Base-by-base conservation (phyloP, 805 yeast genomes). In the Schwanniomyces sp. region DNA sequence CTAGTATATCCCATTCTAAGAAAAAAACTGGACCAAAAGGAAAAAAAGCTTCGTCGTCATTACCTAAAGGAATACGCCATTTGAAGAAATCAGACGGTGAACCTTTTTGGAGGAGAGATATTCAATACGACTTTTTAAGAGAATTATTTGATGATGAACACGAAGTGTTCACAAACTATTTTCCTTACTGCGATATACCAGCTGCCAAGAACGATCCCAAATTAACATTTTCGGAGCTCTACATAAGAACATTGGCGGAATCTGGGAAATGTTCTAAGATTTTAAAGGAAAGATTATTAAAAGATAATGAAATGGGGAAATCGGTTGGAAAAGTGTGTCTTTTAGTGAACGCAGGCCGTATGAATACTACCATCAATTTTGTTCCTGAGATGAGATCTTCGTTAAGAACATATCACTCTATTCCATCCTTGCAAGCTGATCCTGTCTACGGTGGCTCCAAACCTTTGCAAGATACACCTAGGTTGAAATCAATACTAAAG, bases 331-430 rank as follows among this genome's bases (percentile, higher is more conserved):
- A 89, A 76, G 85, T 90, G 18, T 90, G 96, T 53, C 67, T 92
- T 34, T 73, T 92, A 50, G 97, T 92, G 14, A 92, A 92, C 61
- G 82, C 91, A 46, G 98, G 98, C 8, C 76, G 97, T 52, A 82
- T 92, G 83, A 92, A 92, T 70, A 92, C 99, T 2, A 92, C 98
- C 2, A 85, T 92, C 44, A 92, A 92, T 67, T 87, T 92, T 62
- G 96, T 90, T 47, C 89, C 95, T 18, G 97, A 91, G 60, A 92
- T 92, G 98, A 85, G 90, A 56, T 89, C 96, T 0, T 92, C 91
- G 54, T 75, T 92, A 52, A 77, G 99, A 59, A 91, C 97, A 0
- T 92, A 88, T 62, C 97, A 92, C 67, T 87, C 96, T 10, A 89
- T 92, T 29, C 99, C 99, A 0, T 82, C 91, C 9, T 72, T 92